phyloP scores from a whole-genome alignment of 169 alveolate genomes.

The Plasmodium gaboni region DNA sequence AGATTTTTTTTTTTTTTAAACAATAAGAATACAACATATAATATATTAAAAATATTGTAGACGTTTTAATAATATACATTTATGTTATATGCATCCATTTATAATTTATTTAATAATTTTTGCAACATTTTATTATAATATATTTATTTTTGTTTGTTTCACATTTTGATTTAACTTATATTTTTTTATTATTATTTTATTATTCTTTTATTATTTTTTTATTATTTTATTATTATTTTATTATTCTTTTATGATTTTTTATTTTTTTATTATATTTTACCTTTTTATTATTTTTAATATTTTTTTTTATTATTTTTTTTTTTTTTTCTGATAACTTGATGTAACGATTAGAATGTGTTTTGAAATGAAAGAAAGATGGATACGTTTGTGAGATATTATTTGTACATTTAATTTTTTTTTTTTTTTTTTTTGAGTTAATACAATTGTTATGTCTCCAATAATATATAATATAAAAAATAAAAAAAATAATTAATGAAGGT shows the following conservation, averaged over 20 bases:
- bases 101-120: too few species aligned
- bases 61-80: too few species aligned
- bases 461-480: slow-evolving; percentile 12
- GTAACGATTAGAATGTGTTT: slow-evolving; percentile 38
- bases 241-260: too few species aligned
- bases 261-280: too few species aligned
- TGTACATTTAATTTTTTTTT: neutral
- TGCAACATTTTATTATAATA: too few species aligned
- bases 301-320: neutral
- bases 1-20: too few species aligned
- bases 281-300: too few species aligned
- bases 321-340: slow-evolving; percentile 8
- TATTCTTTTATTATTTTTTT: too few species aligned
- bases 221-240: neutral
- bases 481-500: slow-evolving; percentile 60
- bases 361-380: slow-evolving; percentile 55
- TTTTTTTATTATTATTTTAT: neutral
- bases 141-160: neutral
- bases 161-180: neutral
- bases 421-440: neutral
- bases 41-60: too few species aligned
- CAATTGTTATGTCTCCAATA: slow-evolving; percentile 23
- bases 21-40: too few species aligned
- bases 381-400: slow-evolving; percentile 10
- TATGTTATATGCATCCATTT: too few species aligned